Conservation (phyloP, 495 filamentous ascomycete genomes). For the Pyronema domesticum region DNA sequence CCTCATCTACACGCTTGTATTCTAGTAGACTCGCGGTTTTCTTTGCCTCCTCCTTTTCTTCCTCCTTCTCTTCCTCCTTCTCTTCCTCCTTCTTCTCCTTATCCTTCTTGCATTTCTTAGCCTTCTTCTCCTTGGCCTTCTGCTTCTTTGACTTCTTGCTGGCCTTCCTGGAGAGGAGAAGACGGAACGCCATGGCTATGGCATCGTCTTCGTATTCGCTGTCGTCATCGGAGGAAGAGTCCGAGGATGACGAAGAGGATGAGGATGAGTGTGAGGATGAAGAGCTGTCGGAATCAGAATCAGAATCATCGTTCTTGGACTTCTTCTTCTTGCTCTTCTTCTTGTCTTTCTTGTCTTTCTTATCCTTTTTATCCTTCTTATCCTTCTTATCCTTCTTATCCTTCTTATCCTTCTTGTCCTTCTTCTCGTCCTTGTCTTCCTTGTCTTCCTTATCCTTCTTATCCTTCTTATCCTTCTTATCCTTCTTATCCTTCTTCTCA, state of each 20-base stretch:
- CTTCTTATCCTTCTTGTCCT: conserved; percentile 26
- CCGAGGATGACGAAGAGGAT: conserved; percentile 21
- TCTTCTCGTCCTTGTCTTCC: conserved; percentile 27
- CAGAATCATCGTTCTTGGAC: conserved; percentile 15
- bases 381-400: conserved; percentile 30
- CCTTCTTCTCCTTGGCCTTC: conserved; percentile 27
- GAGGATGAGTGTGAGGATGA: conserved; percentile 10
- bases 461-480: conserved; percentile 26
- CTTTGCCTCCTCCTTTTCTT: conserved; percentile 7
- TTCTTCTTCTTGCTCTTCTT: conserved; percentile 25
- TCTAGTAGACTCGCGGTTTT: conserved; percentile 18
- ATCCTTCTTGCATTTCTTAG: conserved; percentile 31
- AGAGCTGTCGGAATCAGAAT: conserved; percentile 8
- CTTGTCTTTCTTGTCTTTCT: conserved; percentile 23
- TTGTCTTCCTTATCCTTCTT: conserved; percentile 23
- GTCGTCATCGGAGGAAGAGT: conserved; percentile 26
- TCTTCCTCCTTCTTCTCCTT: conserved; percentile 19
- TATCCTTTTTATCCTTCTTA: conserved; percentile 24
- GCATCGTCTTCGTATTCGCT: conserved; percentile 27
- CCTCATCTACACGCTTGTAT: conserved; percentile 21
- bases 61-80: conserved; percentile 17
- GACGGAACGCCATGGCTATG: conserved; percentile 15
- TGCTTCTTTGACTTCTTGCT: conserved; percentile 22
- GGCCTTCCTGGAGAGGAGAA: conserved; percentile 19
- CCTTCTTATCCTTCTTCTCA: conserved; percentile 26